Evolutionary conservation across 2,329 filamentous ascomycete species (phyloP).

Genomic region (Ophiosphaerella herpotricha): DNA sequence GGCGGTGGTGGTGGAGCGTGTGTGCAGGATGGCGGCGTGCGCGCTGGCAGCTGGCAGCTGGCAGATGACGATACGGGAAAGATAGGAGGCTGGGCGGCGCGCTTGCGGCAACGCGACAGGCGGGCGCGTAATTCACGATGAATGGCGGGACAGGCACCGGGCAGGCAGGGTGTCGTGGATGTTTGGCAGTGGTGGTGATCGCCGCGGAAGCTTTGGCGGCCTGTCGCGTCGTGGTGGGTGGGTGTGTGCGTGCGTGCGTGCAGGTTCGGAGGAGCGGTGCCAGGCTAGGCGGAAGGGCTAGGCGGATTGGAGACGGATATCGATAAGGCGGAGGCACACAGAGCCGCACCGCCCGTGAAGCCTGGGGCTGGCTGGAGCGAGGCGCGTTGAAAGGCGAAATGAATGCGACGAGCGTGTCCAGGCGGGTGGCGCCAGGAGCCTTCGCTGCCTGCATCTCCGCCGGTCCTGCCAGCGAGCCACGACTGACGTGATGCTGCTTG

Average conservation of each 20-base stretch:
- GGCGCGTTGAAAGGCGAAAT: background rate
- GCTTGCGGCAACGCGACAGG: slow-evolving; percentile 15
- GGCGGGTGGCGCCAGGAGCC: background rate
- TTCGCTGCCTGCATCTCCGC: too few species aligned
- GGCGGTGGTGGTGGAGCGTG: slow-evolving; percentile 3
- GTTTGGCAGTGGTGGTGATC: slow-evolving; percentile 16
- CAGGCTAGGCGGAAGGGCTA: slow-evolving; percentile 7
- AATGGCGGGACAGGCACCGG: slow-evolving; percentile 4
- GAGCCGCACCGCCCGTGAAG: slow-evolving; percentile 6
- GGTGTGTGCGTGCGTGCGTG: slow-evolving; percentile 1
- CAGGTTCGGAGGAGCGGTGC: slow-evolving; percentile 1
- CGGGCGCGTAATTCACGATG: slow-evolving; percentile 1
- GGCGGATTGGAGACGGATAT: slow-evolving; percentile 11
- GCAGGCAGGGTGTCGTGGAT: slow-evolving; percentile 4
- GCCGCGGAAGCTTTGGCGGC: slow-evolving; percentile 17
- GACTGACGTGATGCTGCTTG: too few species aligned
- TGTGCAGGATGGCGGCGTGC: slow-evolving; percentile 17
- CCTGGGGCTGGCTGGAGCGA: background rate
- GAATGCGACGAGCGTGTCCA: background rate
- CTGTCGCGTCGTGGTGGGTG: slow-evolving; percentile 24
- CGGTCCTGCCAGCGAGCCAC: background rate
- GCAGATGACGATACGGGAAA: slow-evolving; percentile 21
- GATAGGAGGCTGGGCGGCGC: slow-evolving; percentile 20
- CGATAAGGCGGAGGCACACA: slow-evolving; percentile 19
- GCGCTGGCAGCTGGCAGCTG: slow-evolving; percentile 12